These are phyloP conservation scores for Helotiales sp. DNA, from an alignment of 2,329 filamentous ascomycete species.

Conservation along the genomic window DNA sequence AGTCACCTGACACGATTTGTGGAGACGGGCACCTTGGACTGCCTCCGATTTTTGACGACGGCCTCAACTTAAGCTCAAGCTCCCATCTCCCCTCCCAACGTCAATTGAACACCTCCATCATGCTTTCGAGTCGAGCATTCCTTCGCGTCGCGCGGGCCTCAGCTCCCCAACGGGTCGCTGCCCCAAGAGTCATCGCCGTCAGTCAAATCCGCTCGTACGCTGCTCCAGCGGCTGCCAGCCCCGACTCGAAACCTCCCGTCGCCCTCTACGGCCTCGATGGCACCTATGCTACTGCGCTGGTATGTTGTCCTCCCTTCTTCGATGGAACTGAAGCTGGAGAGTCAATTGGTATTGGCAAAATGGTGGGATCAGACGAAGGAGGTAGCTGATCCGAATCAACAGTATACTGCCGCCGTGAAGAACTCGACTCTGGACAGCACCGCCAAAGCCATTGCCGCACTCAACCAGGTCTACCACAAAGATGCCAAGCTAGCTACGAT, in stretches of 20 bases:
- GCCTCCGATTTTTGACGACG: conserved; percentile 5
- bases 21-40: too few species aligned
- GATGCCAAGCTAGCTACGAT: conserved; percentile 81
- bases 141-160: conserved; percentile 41
- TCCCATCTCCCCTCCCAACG: conserved; percentile 26
- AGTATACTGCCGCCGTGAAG: conserved; percentile 98
- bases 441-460: conserved; percentile 75
- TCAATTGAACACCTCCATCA: conserved; percentile 41
- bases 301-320: conserved; percentile 57
- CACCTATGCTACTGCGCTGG: conserved; percentile 97
- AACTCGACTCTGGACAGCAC: conserved; percentile 82
- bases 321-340: neutral
- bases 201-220: conserved; percentile 77
- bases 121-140: conserved; percentile 43
- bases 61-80: neutral
- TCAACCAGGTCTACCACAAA: conserved; percentile 75
- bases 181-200: conserved; percentile 55
- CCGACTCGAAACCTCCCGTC: conserved; percentile 81
- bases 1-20: too few species aligned
- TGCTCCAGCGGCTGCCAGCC: conserved; percentile 54
- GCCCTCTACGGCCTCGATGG: conserved; percentile 95
- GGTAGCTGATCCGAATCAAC: conserved; percentile 24
- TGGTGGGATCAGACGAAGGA: neutral
- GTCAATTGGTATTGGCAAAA: conserved; percentile 16
- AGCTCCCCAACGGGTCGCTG: conserved; percentile 37